These are phyloP conservation scores for Debaryomyces sp. DNA, from an alignment of 1,139 yeast species.

Conservation along the genomic window DNA sequence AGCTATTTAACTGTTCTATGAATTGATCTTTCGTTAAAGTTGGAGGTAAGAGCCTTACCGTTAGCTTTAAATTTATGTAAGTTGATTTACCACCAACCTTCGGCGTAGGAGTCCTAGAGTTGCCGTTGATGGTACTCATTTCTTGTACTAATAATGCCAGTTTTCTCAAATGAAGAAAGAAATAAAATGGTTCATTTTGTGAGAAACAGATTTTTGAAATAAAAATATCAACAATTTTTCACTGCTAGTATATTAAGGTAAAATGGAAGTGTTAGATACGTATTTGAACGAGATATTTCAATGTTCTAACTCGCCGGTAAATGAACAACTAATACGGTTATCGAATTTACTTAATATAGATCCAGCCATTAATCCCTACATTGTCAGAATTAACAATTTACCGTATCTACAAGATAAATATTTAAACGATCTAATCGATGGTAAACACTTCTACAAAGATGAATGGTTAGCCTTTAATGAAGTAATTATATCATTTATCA, in stretches of 20 bases:
- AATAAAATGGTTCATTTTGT: not conserved
- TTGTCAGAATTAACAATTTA: constrained; percentile 14
- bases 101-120: not conserved
- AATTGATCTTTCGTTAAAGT: constrained; percentile 21
- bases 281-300: constrained; percentile 7
- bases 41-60: constrained; percentile 25
- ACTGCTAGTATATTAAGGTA: not conserved
- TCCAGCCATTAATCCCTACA: constrained; percentile 14
- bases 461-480: constrained; percentile 57
- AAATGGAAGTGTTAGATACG: constrained; percentile 10
- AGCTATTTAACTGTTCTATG: constrained; percentile 18
- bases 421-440: constrained; percentile 30
- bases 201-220: constrained; percentile 4
- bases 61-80: constrained; percentile 15
- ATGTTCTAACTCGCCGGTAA: constrained; percentile 4
- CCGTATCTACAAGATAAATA: constrained; percentile 10
- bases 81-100: not conserved
- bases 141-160: not conserved
- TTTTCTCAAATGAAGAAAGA: not conserved
- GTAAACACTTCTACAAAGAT: constrained; percentile 33
- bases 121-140: constrained; percentile 3
- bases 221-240: not conserved
- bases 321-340: constrained; percentile 8
- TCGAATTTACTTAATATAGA: constrained; percentile 10
- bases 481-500: constrained; percentile 52